Conservation (phyloP, 805 yeast species). For the Torulaspora quercuum region DNA sequence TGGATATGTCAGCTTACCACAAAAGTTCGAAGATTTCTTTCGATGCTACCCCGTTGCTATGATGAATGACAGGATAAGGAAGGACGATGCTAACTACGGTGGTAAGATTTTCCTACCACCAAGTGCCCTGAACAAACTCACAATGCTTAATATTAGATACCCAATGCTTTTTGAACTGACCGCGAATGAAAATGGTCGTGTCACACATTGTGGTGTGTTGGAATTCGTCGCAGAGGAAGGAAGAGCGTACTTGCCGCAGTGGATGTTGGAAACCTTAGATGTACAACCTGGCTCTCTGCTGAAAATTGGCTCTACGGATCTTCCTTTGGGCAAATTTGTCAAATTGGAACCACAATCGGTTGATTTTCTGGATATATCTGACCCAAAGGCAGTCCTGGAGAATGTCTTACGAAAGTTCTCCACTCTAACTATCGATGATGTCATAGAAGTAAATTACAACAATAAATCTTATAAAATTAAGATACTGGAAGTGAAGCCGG, state of each 20-base stretch:
- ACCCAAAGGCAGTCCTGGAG: constrained; percentile 95
- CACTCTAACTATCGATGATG: constrained; percentile 78
- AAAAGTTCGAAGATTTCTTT: constrained; percentile 75
- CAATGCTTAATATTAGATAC: constrained; percentile 87
- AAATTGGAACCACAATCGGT: constrained; percentile 94
- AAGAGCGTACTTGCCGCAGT: constrained; percentile 86
- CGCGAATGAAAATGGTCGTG: constrained; percentile 57
- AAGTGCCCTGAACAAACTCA: constrained; percentile 80
- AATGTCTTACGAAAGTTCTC: constrained; percentile 87
- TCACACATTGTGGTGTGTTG: constrained; percentile 88
- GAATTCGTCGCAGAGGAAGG: constrained; percentile 98
- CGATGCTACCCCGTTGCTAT: constrained; percentile 87
- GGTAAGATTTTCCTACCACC: constrained; percentile 96
- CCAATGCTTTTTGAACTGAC: constrained; percentile 90
- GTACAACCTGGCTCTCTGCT: constrained; percentile 78
- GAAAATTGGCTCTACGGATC: constrained; percentile 68
- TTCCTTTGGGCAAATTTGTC: constrained; percentile 84
- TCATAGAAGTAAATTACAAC: constrained; percentile 81
- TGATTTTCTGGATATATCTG: constrained; percentile 87
- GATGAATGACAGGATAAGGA: constrained; percentile 74
- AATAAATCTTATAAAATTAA: constrained; percentile 72
- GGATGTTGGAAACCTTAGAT: constrained; percentile 85
- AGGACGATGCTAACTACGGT: constrained; percentile 82
- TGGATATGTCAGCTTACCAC: constrained; percentile 37
- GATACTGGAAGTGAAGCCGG: constrained; percentile 85